A percentile compares a stretch with the other conserved stretches of the same genome.
Evolutionary conservation across 768 basidiomycete genomes (phyloP).

Genomic region (Lactarius psammicola): DNA sequence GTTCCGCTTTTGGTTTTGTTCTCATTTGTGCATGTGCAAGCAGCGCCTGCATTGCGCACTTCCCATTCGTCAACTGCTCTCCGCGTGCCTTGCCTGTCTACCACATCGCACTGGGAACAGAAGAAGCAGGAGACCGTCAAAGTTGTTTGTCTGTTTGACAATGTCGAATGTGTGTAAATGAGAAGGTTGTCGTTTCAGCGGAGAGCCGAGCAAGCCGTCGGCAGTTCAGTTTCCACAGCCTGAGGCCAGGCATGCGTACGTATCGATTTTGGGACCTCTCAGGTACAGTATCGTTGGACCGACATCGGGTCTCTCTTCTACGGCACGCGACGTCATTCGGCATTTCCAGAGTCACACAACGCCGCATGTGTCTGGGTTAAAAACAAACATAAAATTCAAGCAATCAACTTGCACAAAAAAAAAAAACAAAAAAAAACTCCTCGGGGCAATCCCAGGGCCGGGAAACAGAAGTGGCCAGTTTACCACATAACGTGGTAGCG

Average conservation of each 20-base stretch:
- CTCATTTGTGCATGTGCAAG: background rate
- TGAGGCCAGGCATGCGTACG: background rate
- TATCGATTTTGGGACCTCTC: background rate
- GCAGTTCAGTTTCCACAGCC: background rate
- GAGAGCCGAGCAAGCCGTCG: background rate
- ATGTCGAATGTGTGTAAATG: background rate
- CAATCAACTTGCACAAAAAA: background rate
- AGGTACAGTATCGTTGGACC: slow-evolving; percentile 7
- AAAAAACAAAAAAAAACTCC: background rate
- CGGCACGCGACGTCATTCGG: slow-evolving; percentile 17
- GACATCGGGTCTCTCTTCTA: slow-evolving; percentile 1
- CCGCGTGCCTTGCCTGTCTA: background rate
- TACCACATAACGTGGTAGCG: background rate
- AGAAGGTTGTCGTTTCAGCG: background rate
- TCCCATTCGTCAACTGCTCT: no score
- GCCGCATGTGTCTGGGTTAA: background rate
- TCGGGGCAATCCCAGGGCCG: background rate
- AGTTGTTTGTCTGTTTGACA: background rate
- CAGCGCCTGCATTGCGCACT: background rate
- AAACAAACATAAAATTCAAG: background rate
- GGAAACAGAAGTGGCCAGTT: background rate
- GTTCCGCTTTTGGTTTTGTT: background rate
- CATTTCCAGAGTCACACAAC: slow-evolving; percentile 14
- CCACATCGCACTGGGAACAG: background rate
- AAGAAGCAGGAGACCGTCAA: background rate